Percentiles rank a stretch among this genome's conserved stretches.
These are phyloP conservation scores for Quercus alba DNA, from an alignment of 306 rosid species.

Conservation along the genomic window DNA sequence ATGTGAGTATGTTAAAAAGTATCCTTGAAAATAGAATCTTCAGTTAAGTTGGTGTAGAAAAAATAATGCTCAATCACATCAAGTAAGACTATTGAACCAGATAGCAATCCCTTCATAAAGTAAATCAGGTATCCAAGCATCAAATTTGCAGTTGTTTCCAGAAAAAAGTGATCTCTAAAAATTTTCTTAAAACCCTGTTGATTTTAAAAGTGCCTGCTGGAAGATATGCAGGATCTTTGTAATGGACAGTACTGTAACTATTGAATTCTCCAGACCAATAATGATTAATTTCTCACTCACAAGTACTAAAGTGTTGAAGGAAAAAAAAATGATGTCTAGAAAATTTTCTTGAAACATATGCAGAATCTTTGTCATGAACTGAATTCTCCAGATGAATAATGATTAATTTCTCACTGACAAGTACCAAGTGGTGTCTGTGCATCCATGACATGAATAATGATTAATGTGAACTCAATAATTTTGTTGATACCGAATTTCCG, in stretches of 20 bases:
- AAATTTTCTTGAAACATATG: no score
- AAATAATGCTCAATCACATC: not conserved
- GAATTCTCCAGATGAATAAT: no score
- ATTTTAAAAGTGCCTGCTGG: not conserved
- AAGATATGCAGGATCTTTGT: not conserved
- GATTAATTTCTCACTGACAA: no score
- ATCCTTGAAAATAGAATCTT: not conserved
- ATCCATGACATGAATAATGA: not conserved
- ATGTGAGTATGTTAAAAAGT: no score
- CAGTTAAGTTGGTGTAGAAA: not conserved
- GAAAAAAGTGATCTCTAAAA: not conserved
- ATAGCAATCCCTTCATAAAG: not conserved
- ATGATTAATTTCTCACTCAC: no score
- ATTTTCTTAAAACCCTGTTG: not conserved
- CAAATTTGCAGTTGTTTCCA: not conserved
- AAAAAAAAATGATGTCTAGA: no score
- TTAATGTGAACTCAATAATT: not conserved
- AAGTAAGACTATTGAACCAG: not conserved
- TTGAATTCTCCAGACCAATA: not conserved
- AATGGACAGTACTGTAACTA: not conserved
- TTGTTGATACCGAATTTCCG: not conserved
- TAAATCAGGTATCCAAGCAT: not conserved
- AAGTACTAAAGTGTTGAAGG: no score
- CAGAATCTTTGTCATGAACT: no score
- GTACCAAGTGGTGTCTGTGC: not conserved